Base-by-base conservation (phyloP, 2,329 filamentous ascomycete genomes). In the Onygenales sp. region DNA sequence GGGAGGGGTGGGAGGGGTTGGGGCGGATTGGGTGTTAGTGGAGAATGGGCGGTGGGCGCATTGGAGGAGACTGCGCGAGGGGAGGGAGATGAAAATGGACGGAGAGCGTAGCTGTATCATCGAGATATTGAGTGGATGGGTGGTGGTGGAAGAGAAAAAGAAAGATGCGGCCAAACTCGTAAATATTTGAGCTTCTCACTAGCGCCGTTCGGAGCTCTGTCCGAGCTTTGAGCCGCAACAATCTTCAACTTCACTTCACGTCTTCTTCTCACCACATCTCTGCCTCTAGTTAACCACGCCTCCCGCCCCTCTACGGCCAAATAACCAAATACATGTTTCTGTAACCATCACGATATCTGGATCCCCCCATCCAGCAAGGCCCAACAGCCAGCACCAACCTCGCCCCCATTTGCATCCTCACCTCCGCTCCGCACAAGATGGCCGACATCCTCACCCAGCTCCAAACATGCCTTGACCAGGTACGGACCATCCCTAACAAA, bases 401-500 rank as follows among this genome's bases (percentile, higher is more conserved):
- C 41, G 14, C 3, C 41, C 11, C 8, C 41, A 17, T 5, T 7
- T 27, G 7, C 33, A 27, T 11, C 27, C 45, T 7, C 13, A 11
- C 7, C 27, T 46, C 31, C 31, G 10, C 44, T 11, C 31, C 31
- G 5, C 10, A 6, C 0, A 27, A 35, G n/a, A 72, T 75, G 72
- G 72, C 72, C 17, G 75, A 77, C 60, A 73, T 75, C 35, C 63
- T 77, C 39, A 77, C 75, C 14, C 74, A 77, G 55, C 69, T 77
- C 39, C 75, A 77, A 65, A 75, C 74, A 52, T 76, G 74, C 59
- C 70, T 76, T 41, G 74, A 77, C 59, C 75, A 77, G 60, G 73
- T 73, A 64, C 44, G 41, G 52, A n/a, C 38, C 14, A 51, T 17
- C 35, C 13, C 17, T 17, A 17, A 17, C 36, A 44, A 39, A 39